Conservation (phyloP, 116 monocot genomes). For the Thalassia testudinum region DNA sequence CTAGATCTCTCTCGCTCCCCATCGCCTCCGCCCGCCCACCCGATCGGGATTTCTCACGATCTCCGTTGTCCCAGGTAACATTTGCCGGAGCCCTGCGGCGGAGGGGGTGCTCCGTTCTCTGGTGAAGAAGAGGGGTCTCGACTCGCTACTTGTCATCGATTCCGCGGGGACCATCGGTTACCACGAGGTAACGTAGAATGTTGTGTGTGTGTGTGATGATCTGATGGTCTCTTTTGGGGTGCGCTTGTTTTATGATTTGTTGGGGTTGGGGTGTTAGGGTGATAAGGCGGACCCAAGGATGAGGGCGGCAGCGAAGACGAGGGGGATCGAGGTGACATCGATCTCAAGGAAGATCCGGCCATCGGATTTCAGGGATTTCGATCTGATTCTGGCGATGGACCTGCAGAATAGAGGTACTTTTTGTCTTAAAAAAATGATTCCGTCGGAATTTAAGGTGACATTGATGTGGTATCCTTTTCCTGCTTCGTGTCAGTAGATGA, state of each 20-base stretch:
- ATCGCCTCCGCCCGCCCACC: conserved; percentile 96
- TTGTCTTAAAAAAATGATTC: too few species aligned
- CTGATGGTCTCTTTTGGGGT: background rate
- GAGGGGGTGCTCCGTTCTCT: conserved; percentile 78
- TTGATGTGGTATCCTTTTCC: too few species aligned
- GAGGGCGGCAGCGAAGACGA: conserved; percentile 56
- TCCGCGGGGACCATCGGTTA: conserved; percentile 93
- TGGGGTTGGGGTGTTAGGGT: conserved; percentile 25
- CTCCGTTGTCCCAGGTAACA: conserved; percentile 36
- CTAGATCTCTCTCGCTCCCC: conserved; percentile 34
- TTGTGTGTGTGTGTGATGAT: background rate
- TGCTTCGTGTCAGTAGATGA: too few species aligned
- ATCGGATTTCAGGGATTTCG: conserved; percentile 87
- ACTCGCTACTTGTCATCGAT: conserved; percentile 68
- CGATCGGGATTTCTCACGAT: too few species aligned
- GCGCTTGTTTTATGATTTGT: background rate
- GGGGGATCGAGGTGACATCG: conserved; percentile 83
- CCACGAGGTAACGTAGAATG: conserved; percentile 40
- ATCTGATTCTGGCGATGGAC: conserved; percentile 95
- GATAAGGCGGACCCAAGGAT: conserved; percentile 66
- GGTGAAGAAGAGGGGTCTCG: conserved; percentile 49
- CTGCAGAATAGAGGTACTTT: conserved; percentile 76
- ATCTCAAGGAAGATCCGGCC: conserved; percentile 73
- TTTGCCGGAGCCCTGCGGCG: conserved; percentile 95
- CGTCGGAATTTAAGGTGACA: too few species aligned